These are phyloP conservation scores for Inonotus obliquus DNA, from an alignment of 1,284 basidiomycete genomes.

Conservation along the genomic window DNA sequence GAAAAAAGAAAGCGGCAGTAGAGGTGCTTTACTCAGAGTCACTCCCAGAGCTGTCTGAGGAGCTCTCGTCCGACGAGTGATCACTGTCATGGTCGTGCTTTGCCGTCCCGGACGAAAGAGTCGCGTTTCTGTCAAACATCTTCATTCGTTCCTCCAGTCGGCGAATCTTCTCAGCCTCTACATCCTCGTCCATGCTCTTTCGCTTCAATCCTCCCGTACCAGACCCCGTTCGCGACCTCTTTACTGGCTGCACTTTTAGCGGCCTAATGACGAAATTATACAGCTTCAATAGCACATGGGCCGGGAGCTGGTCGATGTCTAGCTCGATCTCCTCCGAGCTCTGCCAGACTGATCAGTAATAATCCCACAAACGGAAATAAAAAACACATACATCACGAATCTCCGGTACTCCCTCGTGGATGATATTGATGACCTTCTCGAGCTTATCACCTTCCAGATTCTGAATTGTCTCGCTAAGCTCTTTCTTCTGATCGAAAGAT, in stretches of 20 bases:
- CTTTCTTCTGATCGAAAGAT: constrained; percentile 93
- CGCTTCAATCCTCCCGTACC: constrained; percentile 84
- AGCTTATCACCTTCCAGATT: constrained; percentile 74
- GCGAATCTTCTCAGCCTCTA: constrained; percentile 85
- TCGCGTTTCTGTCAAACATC: constrained; percentile 55
- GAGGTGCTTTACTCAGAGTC: constrained; percentile 62
- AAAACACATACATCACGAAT: constrained; percentile 77
- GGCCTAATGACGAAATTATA: constrained; percentile 92
- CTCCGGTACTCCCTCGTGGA: constrained; percentile 84
- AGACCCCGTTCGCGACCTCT: constrained; percentile 65
- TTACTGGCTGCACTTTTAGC: constrained; percentile 50
- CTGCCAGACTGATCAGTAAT: constrained; percentile 37
- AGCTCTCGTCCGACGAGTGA: constrained; percentile 73
- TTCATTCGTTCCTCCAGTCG: constrained; percentile 79
- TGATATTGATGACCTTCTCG: constrained; percentile 86
- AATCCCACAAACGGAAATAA: constrained; percentile 9
- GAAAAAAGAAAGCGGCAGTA: constrained; percentile 8
- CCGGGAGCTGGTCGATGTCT: constrained; percentile 87
- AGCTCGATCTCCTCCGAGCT: constrained; percentile 95
- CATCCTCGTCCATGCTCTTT: constrained; percentile 89
- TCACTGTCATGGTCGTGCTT: constrained; percentile 56
- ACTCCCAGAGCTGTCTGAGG: constrained; percentile 69
- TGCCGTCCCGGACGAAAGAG: constrained; percentile 29
- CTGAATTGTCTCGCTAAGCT: constrained; percentile 88
- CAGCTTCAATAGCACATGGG: constrained; percentile 79